Evolutionary conservation across 2,329 filamentous ascomycete species (phyloP), one percentile per base, ranked within the genome.

Genomic region (Drechmeria coniospora): DNA sequence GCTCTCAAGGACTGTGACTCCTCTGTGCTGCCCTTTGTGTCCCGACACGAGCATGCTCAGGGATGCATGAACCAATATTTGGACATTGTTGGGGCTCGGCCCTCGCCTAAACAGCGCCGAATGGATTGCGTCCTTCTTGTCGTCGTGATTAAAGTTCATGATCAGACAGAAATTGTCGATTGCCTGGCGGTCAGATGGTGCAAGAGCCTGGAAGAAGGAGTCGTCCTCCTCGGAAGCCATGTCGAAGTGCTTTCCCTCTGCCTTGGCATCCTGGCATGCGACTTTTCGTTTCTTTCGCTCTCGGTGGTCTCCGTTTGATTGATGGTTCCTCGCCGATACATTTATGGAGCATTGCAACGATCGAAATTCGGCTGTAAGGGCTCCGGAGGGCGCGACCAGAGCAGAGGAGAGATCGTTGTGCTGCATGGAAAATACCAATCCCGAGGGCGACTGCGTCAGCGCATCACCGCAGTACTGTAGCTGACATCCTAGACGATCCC

Each of bases 341-440:
- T n/a, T n/a, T n/a, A 56, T 28, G 3, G 34, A 32, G 22, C 49
- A 40, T n/a, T 32, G 32, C 12, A 46, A 36, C 15, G 38, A 37
- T 21, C 34, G 37, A 22, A 57, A 45, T 2, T 38, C 38, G 1
- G 44, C 42, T 5, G 36, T 41, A 4, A 27, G 23, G 1, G 49
- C 43, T 2, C 33, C 37, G 1, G 26, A 23, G 1, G 53, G 53
- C 5, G 47, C 36, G 5, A 42, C 16, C 15, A 53, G 28, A 11
- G 43, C 35, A 4, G 53, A 55, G 0, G 40, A 38, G 12, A 53
- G 26, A 21, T 49, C 43, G 3, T 49, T 43, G 28, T 59, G 54
- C 26, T 56, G 47, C 6, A 59, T 41, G 1, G 46, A 51, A 22
- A 56, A 56, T 1, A 35, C 31, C 6, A 51, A 26, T 8, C 36